Base-by-base conservation (phyloP, 1,139 yeast species). In the Blastobotrys petasosporus region DNA sequence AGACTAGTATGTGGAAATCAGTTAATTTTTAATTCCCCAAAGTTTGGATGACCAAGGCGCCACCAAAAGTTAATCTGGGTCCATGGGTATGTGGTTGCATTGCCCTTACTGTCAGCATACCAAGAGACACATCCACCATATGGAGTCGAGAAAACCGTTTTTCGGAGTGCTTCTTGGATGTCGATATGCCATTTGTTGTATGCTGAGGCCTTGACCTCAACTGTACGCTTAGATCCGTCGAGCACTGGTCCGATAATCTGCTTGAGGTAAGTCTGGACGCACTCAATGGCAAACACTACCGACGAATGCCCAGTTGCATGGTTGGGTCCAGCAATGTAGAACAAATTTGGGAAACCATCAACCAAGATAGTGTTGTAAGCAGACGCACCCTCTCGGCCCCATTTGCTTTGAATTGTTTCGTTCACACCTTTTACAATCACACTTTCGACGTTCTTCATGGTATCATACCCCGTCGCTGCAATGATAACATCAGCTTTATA, bases 401-500 rank as follows among this genome's bases (percentile, higher is more conserved):
- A 51, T 16, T 44, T 42, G 13, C 46, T 33, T 4, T 32, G 38
- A 15, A 51, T 17, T 2, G 51, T 40, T 12, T 45, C 40, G 15
- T 46, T 47, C n/a, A 12, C 30, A 4, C 54, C 50, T 17, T n/a
- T 13, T 32, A 51, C 32, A 7, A 43, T 35, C 32, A 48, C 37
- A 34, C 41, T 16, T n/a, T 42, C 17, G 39, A 49, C 32, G 6
- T 40, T 35, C 23, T 44, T 34, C 10, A 13, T 20, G 9, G 42
- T 33, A 25, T 49, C 39, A 37, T 49, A 51, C 4, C 66, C 66
- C 2, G 65, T 62, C 4, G 66, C 66, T 23, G 56, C 53, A n/a
- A 60, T 47, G 36, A 62, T 52, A 17, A 59, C 43, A 39, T 62
- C 66, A 20, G 61, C 50, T 15, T 59, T 59, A 44, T 51, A 51